These are phyloP conservation scores for Talaromyces sp. DNA, from an alignment of 2,329 filamentous ascomycete species.

Conservation along the genomic window DNA sequence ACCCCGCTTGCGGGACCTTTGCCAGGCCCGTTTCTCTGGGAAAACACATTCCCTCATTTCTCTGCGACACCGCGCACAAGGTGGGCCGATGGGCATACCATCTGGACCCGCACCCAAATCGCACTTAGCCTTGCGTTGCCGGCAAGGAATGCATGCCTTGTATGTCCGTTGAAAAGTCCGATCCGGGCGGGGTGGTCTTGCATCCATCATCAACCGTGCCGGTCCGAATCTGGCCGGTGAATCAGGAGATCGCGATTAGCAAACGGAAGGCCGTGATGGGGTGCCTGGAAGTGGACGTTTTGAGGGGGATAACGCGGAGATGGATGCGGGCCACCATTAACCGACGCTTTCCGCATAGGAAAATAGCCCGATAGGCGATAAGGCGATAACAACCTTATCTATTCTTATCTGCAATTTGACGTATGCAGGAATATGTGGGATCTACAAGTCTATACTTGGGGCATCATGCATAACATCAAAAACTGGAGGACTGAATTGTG, in stretches of 20 bases:
- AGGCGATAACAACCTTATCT: neutral
- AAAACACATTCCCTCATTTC: conserved; percentile 56
- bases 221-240: conserved; percentile 12
- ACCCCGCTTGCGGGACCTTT: conserved; percentile 41
- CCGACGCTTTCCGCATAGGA: conserved; percentile 3
- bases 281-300: conserved; percentile 2
- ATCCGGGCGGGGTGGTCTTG: conserved; percentile 33
- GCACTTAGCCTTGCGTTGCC: conserved; percentile 57
- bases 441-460: too few species aligned
- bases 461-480: neutral
- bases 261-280: neutral
- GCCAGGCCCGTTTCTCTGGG: conserved; percentile 46
- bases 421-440: too few species aligned
- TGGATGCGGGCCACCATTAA: neutral
- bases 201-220: conserved; percentile 25
- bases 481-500: neutral
- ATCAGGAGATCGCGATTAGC: conserved; percentile 6
- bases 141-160: conserved; percentile 58
- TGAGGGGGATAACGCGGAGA: conserved; percentile 1
- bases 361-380: neutral
- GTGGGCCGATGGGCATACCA: conserved; percentile 41
- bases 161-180: conserved; percentile 55
- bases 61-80: conserved; percentile 54
- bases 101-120: conserved; percentile 47
- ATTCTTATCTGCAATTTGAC: neutral